Evolutionary conservation across 352 stramenopile genomes (phyloP).

Genomic region (Phytopythium helicoides): DNA sequence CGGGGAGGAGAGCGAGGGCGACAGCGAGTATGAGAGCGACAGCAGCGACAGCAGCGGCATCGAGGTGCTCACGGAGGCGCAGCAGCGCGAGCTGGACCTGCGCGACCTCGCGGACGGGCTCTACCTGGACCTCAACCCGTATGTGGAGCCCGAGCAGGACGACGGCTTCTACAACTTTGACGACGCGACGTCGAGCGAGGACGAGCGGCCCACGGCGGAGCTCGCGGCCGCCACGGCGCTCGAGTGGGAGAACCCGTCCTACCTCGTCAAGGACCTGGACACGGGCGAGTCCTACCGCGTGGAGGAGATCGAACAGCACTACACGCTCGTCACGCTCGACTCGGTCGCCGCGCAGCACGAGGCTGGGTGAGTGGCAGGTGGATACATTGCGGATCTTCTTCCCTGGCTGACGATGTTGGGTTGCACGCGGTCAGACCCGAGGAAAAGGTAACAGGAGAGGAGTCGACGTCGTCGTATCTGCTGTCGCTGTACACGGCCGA

Average conservation of each 20-base stretch:
- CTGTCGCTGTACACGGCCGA: constrained; percentile 76
- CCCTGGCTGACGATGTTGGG: no score
- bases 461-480: constrained; percentile 63
- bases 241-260: constrained; percentile 77
- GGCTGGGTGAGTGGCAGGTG: no score
- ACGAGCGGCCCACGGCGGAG: constrained; percentile 10
- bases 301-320: constrained; percentile 84
- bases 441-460: constrained; percentile 16
- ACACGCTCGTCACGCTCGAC: constrained; percentile 72
- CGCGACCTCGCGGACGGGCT: constrained; percentile 30
- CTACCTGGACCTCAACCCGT: constrained; percentile 33
- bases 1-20: not conserved
- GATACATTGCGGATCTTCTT: no score
- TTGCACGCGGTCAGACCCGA: no score
- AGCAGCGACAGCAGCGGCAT: constrained; percentile 18
- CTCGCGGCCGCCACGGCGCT: constrained; percentile 22
- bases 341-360: constrained; percentile 56
- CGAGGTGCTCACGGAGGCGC: constrained; percentile 18
- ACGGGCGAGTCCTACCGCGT: constrained; percentile 76
- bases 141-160: constrained; percentile 40
- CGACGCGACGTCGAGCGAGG: constrained; percentile 18
- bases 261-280: constrained; percentile 81
- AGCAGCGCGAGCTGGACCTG: constrained; percentile 22
- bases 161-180: constrained; percentile 31
- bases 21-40: constrained; percentile 3